Percentiles rank a stretch among this genome's conserved stretches.
These are phyloP conservation scores for Schrenkiella parvula DNA, from an alignment of 345 rosid genomes.

Conservation along the genomic window DNA sequence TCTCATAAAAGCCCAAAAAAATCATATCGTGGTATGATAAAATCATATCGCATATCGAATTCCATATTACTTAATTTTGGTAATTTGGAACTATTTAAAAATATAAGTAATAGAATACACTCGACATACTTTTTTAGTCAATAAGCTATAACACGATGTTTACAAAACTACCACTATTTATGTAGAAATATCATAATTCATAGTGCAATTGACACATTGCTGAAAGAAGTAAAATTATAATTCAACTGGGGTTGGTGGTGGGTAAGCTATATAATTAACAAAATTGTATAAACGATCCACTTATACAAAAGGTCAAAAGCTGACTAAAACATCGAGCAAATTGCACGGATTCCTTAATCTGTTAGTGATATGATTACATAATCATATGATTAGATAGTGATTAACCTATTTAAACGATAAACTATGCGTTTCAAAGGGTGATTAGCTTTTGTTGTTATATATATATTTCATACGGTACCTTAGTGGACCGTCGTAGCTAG, in stretches of 20 bases:
- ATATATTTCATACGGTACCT: neutral
- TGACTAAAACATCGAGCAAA: slow-evolving; percentile 12
- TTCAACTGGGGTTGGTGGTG: neutral
- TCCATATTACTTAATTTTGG: neutral
- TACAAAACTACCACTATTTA: neutral
- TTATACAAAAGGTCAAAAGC: slow-evolving; percentile 23
- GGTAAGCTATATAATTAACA: slow-evolving; percentile 8
- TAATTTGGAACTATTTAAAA: neutral
- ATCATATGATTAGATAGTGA: slow-evolving; percentile 25
- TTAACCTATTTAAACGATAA: slow-evolving; percentile 6
- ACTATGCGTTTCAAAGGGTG: slow-evolving; percentile 9
- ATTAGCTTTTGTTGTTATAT: neutral
- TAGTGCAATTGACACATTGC: neutral
- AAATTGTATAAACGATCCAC: neutral
- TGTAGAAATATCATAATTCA: neutral
- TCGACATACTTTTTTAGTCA: neutral
- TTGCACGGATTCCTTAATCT: slow-evolving; percentile 24
- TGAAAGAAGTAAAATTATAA: neutral
- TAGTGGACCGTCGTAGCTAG: slow-evolving; percentile 34
- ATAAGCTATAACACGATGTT: neutral
- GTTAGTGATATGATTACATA: slow-evolving; percentile 24
- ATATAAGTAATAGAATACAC: neutral
- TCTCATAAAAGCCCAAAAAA: neutral
- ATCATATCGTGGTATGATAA: neutral
- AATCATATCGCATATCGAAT: neutral